Base-by-base conservation (phyloP, 2,329 filamentous ascomycete species). In the Colletotrichum sp. region DNA sequence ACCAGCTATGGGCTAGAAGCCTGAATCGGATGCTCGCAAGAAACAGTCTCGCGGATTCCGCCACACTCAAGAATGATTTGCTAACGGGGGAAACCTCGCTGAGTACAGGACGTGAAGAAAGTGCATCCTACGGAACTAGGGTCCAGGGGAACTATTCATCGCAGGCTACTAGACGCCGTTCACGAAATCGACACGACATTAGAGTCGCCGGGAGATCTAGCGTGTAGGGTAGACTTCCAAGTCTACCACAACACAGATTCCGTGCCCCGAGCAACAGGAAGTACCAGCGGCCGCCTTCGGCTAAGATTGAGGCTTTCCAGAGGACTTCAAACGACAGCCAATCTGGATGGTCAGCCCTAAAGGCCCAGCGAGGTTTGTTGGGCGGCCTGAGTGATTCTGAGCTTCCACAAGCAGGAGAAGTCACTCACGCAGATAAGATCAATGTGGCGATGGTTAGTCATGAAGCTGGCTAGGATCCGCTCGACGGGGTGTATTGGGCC, bases 81-180 rank as follows among this genome's bases (percentile, higher is more conserved):
- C 74, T 76, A 69, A 76, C 74, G 56, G 64, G 15, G 18, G 43
- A 25, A 58, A 43, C 32, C 70, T 52, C n/a, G 13, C 39, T 48
- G 8, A 73, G n/a, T 68, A 66, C 60, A 76, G 74, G 74, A 76
- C 74, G 27, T 76, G 74, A 76, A 74, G 22, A 30, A 28, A 25
- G 22, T 60, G 25, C 36, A n/a, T 27, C 39, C 34, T 15, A 30
- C 43, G 52, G 58, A 68, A 69, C 64, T 58, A 76, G 43, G 48
- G 68, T 69, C 58, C 58, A 36, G 28, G 18, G 43, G 25, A 39
- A 52, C 43, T 60, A 10, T 25, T 52, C 16, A 65, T 60, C n/a
- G 18, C 27, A 65, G 30, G 22, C 70, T 55, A 48, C 25, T 8
- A 68, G n/a, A 48, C 64, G 56, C 25, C 27, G 34, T 58, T 48